Conservation (phyloP, 2,329 filamentous ascomycete genomes). For the Calonectria pseudoreteaudii region DNA sequence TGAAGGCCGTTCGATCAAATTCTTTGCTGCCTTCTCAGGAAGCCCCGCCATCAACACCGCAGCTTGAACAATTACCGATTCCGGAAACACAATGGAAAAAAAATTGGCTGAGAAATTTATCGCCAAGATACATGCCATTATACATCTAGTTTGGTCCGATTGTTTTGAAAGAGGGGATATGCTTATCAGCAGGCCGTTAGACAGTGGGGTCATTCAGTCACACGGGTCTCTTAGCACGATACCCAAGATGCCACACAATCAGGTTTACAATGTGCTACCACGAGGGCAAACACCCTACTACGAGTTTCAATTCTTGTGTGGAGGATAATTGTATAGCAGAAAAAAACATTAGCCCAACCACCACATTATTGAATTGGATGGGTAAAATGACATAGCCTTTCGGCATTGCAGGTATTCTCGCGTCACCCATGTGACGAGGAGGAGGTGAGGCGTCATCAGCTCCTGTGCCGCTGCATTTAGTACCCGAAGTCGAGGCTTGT, state of each 20-base stretch:
- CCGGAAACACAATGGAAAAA: neutral
- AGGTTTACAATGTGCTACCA: neutral
- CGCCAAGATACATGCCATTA: neutral
- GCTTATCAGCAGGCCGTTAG: conserved; percentile 20
- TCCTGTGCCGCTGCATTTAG: neutral
- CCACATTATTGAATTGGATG: too few relatives aligned
- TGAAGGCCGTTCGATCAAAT: neutral
- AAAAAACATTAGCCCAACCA: neutral
- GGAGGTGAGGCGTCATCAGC: neutral
- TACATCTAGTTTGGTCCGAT: neutral
- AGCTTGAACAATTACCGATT: neutral
- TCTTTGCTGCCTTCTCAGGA: neutral
- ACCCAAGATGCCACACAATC: conserved; percentile 10
- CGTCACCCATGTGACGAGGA: neutral
- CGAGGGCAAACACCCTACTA: neutral
- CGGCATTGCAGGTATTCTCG: neutral
- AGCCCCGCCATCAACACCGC: neutral
- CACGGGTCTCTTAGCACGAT: conserved; percentile 20
- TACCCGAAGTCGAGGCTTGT: neutral
- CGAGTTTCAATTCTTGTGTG: neutral
- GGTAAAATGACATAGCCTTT: neutral
- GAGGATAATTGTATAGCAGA: too few relatives aligned
- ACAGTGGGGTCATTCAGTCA: conserved; percentile 25
- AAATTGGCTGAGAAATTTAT: neutral
- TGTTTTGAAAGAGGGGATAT: conserved; percentile 7